Base-by-base conservation (phyloP, 2,329 filamentous ascomycete species). In the Madurella fahalii region DNA sequence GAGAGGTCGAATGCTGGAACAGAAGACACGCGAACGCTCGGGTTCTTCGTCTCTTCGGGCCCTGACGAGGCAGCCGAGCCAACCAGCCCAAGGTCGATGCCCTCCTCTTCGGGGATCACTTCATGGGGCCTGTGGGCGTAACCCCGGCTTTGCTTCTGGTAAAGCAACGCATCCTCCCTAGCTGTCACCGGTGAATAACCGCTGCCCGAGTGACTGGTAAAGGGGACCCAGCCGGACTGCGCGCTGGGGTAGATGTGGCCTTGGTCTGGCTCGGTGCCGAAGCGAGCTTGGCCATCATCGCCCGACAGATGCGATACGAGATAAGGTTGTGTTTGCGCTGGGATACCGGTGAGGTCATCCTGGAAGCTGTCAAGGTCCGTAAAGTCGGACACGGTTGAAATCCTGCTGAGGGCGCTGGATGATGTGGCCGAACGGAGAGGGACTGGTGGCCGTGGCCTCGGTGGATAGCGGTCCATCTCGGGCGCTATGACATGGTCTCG, bases 291-390 rank as follows among this genome's bases (percentile, higher is more conserved):
- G 25, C 42, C 42, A 41, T 50, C 54, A 15, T 64, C 58, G 40
- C 63, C 58, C 4, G 73, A 71, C 48, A 70, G 67, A n/a, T 75
- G 61, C 4, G 74, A 75, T 16, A 71, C 68, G 50, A 74, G 65
- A 13, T 74, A 73, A 49, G 71, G 70, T 17, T 69, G 70, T 13
- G 67, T 67, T 8, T 68, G 67, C 31, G 72, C 56, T 5, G 66
- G 56, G 40, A 60, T 44, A 37, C 50, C n/a, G 54, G 56, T 9
- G 2, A 64, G 68, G 52, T 85, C 85, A 58, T 86, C 83, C 52
- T 83, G 82, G 65, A 92, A 96, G 34, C 57, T 61, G 18, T 61
- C 65, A 40, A 64, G 63, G 55, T 67, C 65, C 41, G 62, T 56
- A 25, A 71, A 61, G 41, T 71, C 68, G 15, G 65, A 63, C 7